Evolutionary conservation across 805 yeast genomes (phyloP).

Genomic region (Zygoascus tannicola): DNA sequence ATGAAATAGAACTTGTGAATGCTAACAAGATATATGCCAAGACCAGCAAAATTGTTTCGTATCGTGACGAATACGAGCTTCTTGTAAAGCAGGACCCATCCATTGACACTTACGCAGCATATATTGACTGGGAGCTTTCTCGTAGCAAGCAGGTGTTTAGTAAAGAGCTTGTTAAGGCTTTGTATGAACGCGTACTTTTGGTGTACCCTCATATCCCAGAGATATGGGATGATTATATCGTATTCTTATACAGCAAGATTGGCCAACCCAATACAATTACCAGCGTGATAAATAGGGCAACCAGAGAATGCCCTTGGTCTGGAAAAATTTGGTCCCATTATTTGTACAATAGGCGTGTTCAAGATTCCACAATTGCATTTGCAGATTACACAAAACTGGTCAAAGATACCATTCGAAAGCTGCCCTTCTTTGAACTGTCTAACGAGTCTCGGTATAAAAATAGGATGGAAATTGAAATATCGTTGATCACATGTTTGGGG

Average conservation of each 20-base stretch:
- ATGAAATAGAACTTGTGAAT: slow-evolving; percentile 20
- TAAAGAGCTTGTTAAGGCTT: slow-evolving; percentile 5
- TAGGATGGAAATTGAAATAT: background rate
- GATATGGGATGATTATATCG: slow-evolving; percentile 24
- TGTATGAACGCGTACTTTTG: slow-evolving; percentile 23
- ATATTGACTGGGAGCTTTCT: slow-evolving; percentile 19
- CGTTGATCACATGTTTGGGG: background rate
- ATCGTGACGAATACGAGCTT: slow-evolving; percentile 17
- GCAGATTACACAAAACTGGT: too few species aligned
- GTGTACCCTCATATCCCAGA: slow-evolving; percentile 11
- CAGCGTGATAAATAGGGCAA: slow-evolving; percentile 15
- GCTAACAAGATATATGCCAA: slow-evolving; percentile 18
- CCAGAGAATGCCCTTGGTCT: slow-evolving; percentile 19
- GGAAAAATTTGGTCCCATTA: slow-evolving; percentile 22
- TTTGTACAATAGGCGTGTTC: slow-evolving; percentile 11
- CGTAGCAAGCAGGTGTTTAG: slow-evolving; percentile 13
- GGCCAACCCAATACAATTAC: background rate
- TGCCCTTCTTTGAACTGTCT: background rate
- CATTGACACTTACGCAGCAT: slow-evolving; percentile 17
- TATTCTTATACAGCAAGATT: slow-evolving; percentile 11
- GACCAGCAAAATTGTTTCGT: slow-evolving; percentile 9
- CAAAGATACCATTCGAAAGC: too few species aligned
- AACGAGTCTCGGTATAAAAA: background rate
- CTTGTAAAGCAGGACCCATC: slow-evolving; percentile 6
- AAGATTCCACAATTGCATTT: background rate